Evolutionary conservation across 805 yeast species (phyloP).

Genomic region (Kockiozyma suomiensis): DNA sequence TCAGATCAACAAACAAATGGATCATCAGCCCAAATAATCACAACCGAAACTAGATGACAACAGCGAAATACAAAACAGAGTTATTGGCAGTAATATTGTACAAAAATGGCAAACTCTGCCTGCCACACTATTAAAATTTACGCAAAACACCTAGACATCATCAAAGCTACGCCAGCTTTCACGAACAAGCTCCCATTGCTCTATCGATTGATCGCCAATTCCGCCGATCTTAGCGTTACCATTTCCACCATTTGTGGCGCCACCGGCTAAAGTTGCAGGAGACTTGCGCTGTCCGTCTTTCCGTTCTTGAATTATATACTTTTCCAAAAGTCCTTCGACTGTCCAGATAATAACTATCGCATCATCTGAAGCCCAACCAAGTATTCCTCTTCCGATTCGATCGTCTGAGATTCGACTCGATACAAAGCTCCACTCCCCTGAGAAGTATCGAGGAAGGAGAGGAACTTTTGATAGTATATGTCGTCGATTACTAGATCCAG

Average conservation of each 20-base stretch:
- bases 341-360: slow-evolving; percentile 77
- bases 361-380: slow-evolving; percentile 81
- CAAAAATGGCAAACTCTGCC: neutral
- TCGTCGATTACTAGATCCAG: slow-evolving; percentile 47
- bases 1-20: too few species aligned
- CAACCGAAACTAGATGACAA: too few species aligned
- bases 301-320: slow-evolving; percentile 63
- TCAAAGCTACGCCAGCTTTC: slow-evolving; percentile 72
- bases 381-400: slow-evolving; percentile 46
- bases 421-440: slow-evolving; percentile 86
- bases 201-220: slow-evolving; percentile 38
- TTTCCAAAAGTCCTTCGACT: slow-evolving; percentile 78
- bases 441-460: slow-evolving; percentile 71
- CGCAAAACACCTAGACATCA: slow-evolving; percentile 34
- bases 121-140: neutral
- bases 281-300: slow-evolving; percentile 19
- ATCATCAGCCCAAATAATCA: too few species aligned
- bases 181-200: slow-evolving; percentile 59
- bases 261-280: slow-evolving; percentile 10
- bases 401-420: slow-evolving; percentile 57
- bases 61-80: too few species aligned
- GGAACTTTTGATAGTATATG: slow-evolving; percentile 70
- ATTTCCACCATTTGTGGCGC: slow-evolving; percentile 11
- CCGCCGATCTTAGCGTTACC: slow-evolving; percentile 22
- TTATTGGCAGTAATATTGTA: neutral